Evolutionary conservation across 2,329 filamentous ascomycete genomes (phyloP).

Genomic region (Sporothrix pallida): DNA sequence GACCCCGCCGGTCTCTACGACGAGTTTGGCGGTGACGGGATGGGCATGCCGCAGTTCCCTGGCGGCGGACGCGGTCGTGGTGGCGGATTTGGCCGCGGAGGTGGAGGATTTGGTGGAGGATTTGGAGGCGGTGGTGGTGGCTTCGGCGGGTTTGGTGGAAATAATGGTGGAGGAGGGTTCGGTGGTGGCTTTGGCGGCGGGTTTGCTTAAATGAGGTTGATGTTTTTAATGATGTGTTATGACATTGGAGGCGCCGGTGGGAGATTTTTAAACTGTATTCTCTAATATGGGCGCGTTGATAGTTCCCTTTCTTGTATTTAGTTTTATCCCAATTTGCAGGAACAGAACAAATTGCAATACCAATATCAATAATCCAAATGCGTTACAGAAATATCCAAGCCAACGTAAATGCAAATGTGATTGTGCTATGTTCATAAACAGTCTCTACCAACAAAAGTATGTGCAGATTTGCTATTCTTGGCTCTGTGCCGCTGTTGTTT

Average conservation of each 20-base stretch:
- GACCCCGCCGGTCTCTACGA: slow-evolving; percentile 67
- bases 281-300: background rate
- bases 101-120: slow-evolving; percentile 49
- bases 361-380: too few species aligned
- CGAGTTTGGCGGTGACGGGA: slow-evolving; percentile 44
- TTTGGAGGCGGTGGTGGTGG: slow-evolving; percentile 37
- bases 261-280: background rate
- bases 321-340: background rate
- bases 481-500: slow-evolving; percentile 4
- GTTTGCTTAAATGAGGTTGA: background rate
- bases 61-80: background rate
- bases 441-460: background rate
- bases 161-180: background rate
- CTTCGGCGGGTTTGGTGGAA: slow-evolving; percentile 30
- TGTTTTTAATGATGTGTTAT: background rate
- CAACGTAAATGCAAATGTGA: background rate
- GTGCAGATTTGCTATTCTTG: background rate
- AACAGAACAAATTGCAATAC: too few species aligned
- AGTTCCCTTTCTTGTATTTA: background rate
- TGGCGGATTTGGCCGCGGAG: slow-evolving; percentile 44
- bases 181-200: slow-evolving; percentile 39
- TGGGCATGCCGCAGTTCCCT: slow-evolving; percentile 20
- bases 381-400: too few species aligned
- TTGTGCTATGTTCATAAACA: background rate
- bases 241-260: too few species aligned